Percentiles rank a stretch among this genome's conserved stretches.
Evolutionary conservation across 371 early-diverging fungal species (phyloP).

Genomic region (Apophysomyces sp.): DNA sequence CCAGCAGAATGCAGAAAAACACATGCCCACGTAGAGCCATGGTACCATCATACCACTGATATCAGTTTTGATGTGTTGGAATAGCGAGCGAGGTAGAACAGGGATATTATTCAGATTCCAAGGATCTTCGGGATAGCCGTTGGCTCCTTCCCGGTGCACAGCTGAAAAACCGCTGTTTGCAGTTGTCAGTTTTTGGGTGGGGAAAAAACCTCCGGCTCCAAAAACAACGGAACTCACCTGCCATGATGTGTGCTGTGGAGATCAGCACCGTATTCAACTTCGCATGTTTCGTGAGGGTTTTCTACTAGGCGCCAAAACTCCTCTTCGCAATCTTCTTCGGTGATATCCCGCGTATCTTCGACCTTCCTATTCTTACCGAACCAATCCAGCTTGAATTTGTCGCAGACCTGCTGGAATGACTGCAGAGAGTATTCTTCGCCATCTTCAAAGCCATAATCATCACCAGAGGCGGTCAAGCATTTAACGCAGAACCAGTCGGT

Average conservation of each 20-base stretch:
- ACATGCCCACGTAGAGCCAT: constrained; percentile 97
- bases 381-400: constrained; percentile 79
- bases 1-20: constrained; percentile 97
- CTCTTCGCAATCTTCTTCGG: constrained; percentile 84
- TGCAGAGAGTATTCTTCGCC: constrained; percentile 77
- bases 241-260: constrained; percentile 90
- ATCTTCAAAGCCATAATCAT: constrained; percentile 92
- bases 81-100: constrained; percentile 74
- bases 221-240: constrained; percentile 47
- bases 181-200: neutral
- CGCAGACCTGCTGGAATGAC: constrained; percentile 77
- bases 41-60: constrained; percentile 96
- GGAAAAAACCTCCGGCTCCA: neutral
- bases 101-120: constrained; percentile 94
- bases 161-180: constrained; percentile 20
- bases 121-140: constrained; percentile 37
- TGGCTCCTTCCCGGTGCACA: constrained; percentile 8
- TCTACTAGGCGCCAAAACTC: constrained; percentile 95
- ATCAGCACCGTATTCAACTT: constrained; percentile 97
- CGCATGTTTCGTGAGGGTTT: constrained; percentile 81
- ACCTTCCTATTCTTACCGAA: constrained; percentile 50
- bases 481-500: constrained; percentile 88
- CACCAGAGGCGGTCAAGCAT: constrained; percentile 77
- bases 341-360: constrained; percentile 39
- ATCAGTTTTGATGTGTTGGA: constrained; percentile 85